phyloP scores from a whole-genome alignment of 225 moss, liverwort and hornwort species.

The Pleurozium schreberi region DNA sequence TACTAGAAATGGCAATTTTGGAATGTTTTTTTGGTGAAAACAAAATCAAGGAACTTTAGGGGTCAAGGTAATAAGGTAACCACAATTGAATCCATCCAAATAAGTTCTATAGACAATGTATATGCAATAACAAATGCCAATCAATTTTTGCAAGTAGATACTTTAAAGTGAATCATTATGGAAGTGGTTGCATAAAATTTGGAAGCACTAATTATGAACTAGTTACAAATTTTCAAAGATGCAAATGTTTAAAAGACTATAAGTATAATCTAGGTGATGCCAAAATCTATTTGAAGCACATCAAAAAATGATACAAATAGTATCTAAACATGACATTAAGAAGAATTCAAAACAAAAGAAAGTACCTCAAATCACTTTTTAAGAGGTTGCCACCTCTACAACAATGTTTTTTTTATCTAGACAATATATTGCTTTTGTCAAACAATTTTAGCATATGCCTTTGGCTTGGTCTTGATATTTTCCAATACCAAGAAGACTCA shows the following conservation, averaged over 20 bases:
- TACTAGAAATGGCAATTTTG: too few relatives aligned
- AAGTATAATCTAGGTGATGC: neutral
- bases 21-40: too few relatives aligned
- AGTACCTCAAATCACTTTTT: fast-evolving
- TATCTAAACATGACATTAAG: neutral
- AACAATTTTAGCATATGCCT: neutral
- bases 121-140: neutral
- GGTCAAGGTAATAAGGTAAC: too few relatives aligned
- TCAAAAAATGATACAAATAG: neutral
- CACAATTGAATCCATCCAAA: neutral
- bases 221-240: neutral
- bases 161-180: neutral
- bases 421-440: too few relatives aligned
- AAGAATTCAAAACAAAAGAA: neutral
- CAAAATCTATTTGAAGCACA: neutral
- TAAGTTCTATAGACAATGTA: neutral
- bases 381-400: neutral
- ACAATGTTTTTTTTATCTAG: neutral
- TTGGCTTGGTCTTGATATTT: neutral
- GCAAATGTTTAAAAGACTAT: neutral
- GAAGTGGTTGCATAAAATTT: neutral
- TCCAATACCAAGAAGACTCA: fast-evolving
- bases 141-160: neutral
- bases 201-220: neutral
- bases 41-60: too few relatives aligned